Percentiles rank a stretch among this genome's conserved stretches.
Conservation (phyloP, 2,329 filamentous ascomycete genomes). For the Elsinoe batatas region DNA sequence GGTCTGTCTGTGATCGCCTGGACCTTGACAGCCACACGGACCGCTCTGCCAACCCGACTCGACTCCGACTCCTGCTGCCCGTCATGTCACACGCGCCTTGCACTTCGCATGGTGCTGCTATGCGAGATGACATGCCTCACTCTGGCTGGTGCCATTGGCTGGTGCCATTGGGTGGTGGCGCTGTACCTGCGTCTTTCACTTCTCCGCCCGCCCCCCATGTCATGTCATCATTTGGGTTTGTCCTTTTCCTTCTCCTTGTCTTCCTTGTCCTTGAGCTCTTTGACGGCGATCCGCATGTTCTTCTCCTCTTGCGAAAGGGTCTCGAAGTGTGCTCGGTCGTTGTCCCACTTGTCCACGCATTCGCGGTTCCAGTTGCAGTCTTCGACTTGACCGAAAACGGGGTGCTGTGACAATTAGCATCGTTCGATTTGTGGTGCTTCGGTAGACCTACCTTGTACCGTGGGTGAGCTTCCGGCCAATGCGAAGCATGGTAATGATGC, state of each 20-base stretch:
- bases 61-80: neutral
- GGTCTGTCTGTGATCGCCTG: neutral
- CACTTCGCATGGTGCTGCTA: neutral
- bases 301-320: conserved; percentile 51
- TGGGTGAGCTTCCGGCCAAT: conserved; percentile 58
- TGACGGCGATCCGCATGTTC: conserved; percentile 37
- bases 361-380: conserved; percentile 59
- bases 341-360: conserved; percentile 57
- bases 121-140: neutral
- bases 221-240: conserved; percentile 9
- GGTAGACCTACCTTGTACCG: conserved; percentile 26
- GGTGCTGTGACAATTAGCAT: conserved; percentile 35
- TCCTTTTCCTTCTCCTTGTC: conserved; percentile 18
- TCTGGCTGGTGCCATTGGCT: neutral
- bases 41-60: neutral
- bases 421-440: neutral
- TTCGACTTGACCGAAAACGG: conserved; percentile 60
- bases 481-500: conserved; percentile 66
- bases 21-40: neutral
- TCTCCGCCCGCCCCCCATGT: no score
- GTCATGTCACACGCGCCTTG: neutral
- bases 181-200: neutral
- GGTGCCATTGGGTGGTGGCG: neutral
- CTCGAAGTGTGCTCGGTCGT: conserved; percentile 52
- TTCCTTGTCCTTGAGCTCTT: conserved; percentile 21